Conservation (phyloP, 2,329 filamentous ascomycete species). For the Phaeoacremonium minimum region DNA sequence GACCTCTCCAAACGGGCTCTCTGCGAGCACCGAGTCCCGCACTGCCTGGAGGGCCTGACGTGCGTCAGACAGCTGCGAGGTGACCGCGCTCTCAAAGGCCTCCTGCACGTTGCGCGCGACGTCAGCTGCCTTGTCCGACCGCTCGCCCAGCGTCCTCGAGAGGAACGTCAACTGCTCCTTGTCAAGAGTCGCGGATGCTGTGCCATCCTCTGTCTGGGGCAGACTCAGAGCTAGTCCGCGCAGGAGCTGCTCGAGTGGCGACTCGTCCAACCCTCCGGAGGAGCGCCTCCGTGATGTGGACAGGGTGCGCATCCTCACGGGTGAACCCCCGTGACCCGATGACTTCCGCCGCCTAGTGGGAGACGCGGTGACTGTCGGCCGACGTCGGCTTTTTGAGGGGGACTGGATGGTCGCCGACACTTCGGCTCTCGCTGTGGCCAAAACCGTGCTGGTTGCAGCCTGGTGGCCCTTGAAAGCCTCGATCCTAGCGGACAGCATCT, state of each 20-base stretch:
- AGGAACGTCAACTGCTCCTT: constrained; percentile 9
- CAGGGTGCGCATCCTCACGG: constrained; percentile 24
- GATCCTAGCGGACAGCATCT: constrained; percentile 33
- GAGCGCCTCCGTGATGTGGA: constrained; percentile 26
- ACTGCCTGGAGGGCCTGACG: constrained; percentile 43
- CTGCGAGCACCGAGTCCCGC: constrained; percentile 46
- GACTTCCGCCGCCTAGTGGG: constrained; percentile 23
- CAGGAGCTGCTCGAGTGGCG: constrained; percentile 43
- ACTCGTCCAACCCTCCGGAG: constrained; percentile 27
- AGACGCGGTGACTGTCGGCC: constrained; percentile 22
- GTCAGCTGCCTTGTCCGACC: constrained; percentile 18
- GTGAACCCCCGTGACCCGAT: constrained; percentile 19
- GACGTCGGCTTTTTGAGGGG: constrained; percentile 14
- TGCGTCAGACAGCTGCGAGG: constrained; percentile 40
- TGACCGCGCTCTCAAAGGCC: constrained; percentile 39
- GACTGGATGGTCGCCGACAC: constrained; percentile 21
- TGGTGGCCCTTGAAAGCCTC: constrained; percentile 43
- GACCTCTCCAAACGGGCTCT: constrained; percentile 44
- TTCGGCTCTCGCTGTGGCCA: constrained; percentile 39
- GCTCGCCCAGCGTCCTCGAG: constrained; percentile 3
- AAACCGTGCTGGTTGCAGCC: constrained; percentile 28
- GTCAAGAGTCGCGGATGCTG: constrained; percentile 8
- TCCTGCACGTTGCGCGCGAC: constrained; percentile 42
- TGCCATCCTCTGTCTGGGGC: constrained; percentile 23
- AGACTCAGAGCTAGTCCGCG: constrained; percentile 39